Evolutionary conservation across 208 protist species (phyloP), one percentile per base, ranked within the genome.

Genomic region (Leishmania arabica): DNA sequence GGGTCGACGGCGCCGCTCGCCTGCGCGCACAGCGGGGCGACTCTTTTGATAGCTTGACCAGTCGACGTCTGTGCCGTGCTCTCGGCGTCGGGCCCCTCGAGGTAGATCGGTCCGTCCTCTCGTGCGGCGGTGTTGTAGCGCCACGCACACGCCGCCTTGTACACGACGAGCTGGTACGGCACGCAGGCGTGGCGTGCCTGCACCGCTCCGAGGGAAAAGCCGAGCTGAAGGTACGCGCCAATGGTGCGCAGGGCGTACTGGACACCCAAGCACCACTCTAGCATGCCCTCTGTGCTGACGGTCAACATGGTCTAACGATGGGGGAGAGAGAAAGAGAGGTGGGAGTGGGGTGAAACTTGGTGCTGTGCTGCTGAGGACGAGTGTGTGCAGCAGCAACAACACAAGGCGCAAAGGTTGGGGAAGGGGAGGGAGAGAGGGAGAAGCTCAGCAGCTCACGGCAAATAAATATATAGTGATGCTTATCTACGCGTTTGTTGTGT

Each of bases 181-280:
- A 84, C 80, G 54, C 80, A 77, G 42, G 80, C 73, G 65, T 85
- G 85, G 2, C 81, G 82, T 1, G 42, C 58, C 66, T 93, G 89
- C 51, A 93, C 85, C 40, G 71, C 83, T 31, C 85, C 84, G n/a
- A 93, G 83, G 1, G 84, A 84, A 60, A 84, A 64, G 40, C 89
- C 90, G 31, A 93, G 79, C 64, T 84, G 81, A 24, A 93, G 69
- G 74, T 93, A 93, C 58, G 86, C 84, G 34, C 71, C 81, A 49
- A 90, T 81, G n/a, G 85, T 93, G 65, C 84, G 86, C 34, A 89
- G 78, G 68, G 81, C 88, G 71, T 91, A 86, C 74, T 91, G 78
- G 34, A 62, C 60, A 74, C 79, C 79, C 66, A 90, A 40, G 58
- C 83, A 84, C 90, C 86, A 93, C 47, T 77, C 54, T 77, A 87